Base-by-base conservation (phyloP, 306 rosid genomes). In the Cicer cuneatum region DNA sequence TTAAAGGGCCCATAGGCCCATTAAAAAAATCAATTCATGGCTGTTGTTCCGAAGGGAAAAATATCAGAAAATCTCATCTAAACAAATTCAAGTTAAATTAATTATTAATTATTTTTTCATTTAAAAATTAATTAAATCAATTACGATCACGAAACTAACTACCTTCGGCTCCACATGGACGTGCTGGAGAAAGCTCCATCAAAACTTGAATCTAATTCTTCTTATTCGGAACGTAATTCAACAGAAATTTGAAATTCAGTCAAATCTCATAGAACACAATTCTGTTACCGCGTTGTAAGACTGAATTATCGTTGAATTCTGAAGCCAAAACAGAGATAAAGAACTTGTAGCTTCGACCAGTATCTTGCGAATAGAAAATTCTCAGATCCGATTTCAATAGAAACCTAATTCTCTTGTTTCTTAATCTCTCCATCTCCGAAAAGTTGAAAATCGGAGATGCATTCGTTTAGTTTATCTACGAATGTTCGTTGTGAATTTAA, bases 131-230 rank as follows among this genome's bases (percentile, higher is more conserved):
- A 29, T 4, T 29, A 57, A 76, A n/a, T 14, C 71, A 6, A 48
- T 67, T 77, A 53, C 39, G 24, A 71, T 63, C 48, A 5, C 43
- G 38, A 79, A 29, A 29, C 14, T 49, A 65, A 82, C 77, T 82
- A 91, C 97, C 96, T 90, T 84, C 85, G 56, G 86, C 77, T 80
- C 90, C 96, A 53, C 77, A 89, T 5, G 92, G 74, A 69, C 95
- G 92, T 8, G 95, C 83, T 78, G 84, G 97, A 81, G 99, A 85
- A 84, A 91, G 93, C 87, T 94, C 99, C 99, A 94, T 94, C 78
- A 56, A 78, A 66, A 79, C 76, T 21, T 29, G 8, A 69, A 53
- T 33, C 60, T 71, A 59, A 18, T 18, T 40, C 6, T 56, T 66
- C 52, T 67, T 43, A 14, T 66, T 54, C 41, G 37, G 60, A 14